A percentile compares a stretch with the other conserved stretches of the same genome.
phyloP scores from a whole-genome alignment of 495 filamentous ascomycete species.

The Neurospora cerealis region DNA sequence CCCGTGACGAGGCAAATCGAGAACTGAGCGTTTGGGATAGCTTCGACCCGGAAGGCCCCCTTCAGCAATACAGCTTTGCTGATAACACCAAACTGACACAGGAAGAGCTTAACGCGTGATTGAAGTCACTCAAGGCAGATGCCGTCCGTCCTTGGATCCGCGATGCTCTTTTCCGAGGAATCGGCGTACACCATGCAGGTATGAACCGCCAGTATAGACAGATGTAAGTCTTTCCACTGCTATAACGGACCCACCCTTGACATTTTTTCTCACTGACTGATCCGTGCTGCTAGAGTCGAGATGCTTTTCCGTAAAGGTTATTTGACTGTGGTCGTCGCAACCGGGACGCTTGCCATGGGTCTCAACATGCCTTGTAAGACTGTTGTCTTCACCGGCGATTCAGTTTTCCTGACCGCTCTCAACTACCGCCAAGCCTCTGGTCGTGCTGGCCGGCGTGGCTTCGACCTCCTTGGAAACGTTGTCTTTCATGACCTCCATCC shows the following conservation, averaged over 20 bases:
- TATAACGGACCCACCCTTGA: neutral
- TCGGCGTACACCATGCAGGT: slow-evolving; percentile 70
- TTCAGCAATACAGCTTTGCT: slow-evolving; percentile 55
- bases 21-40: slow-evolving; percentile 45
- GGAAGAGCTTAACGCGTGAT: slow-evolving; percentile 43
- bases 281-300: slow-evolving; percentile 38
- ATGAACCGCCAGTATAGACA: slow-evolving; percentile 71
- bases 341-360: slow-evolving; percentile 64
- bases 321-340: slow-evolving; percentile 64
- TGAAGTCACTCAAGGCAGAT: slow-evolving; percentile 33
- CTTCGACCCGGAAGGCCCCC: slow-evolving; percentile 56
- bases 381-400: slow-evolving; percentile 66
- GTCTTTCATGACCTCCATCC: slow-evolving; percentile 55
- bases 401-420: slow-evolving; percentile 58
- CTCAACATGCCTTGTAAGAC: slow-evolving; percentile 85
- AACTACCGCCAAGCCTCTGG: slow-evolving; percentile 70
- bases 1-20: slow-evolving; percentile 16
- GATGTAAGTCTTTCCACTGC: slow-evolving; percentile 11
- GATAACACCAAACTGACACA: slow-evolving; percentile 41
- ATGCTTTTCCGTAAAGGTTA: slow-evolving; percentile 67
- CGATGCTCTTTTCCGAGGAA: slow-evolving; percentile 48
- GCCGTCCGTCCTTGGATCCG: slow-evolving; percentile 39
- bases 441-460: slow-evolving; percentile 69
- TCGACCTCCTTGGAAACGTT: slow-evolving; percentile 72
- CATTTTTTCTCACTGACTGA: slow-evolving; percentile 10